phyloP scores from a whole-genome alignment of 2,329 filamentous ascomycete species.

The Geoglossum cookeanum region DNA sequence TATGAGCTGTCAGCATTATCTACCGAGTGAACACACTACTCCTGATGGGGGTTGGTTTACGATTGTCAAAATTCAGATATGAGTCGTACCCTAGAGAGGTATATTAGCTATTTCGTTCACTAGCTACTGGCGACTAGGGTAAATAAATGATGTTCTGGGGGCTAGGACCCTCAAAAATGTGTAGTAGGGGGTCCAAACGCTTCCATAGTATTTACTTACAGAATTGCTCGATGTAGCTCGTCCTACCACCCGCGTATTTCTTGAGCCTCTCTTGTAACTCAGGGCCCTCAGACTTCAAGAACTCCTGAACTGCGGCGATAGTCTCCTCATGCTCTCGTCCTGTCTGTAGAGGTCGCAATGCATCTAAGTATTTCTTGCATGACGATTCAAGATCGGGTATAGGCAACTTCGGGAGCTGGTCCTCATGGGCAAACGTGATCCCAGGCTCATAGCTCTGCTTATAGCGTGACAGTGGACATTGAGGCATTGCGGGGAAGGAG shows the following conservation, averaged over 20 bases:
- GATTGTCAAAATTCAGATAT: conserved; percentile 94
- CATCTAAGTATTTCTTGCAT: conserved; percentile 59
- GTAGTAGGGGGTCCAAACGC: neutral
- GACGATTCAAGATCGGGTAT: conserved; percentile 74
- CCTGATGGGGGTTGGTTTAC: conserved; percentile 16
- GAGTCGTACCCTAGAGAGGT: conserved; percentile 76
- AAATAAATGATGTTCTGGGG: neutral
- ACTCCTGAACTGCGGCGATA: conserved; percentile 60
- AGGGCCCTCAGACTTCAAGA: conserved; percentile 62
- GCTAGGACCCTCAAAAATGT: neutral
- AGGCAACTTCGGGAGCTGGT: conserved; percentile 74
- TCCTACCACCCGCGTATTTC: conserved; percentile 74
- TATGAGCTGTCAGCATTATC: neutral
- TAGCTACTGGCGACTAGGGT: neutral
- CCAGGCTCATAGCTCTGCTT: conserved; percentile 36
- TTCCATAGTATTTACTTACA: conserved; percentile 42
- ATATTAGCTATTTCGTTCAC: neutral
- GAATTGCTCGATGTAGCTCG: conserved; percentile 97
- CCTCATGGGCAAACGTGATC: conserved; percentile 77
- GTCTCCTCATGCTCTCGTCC: conserved; percentile 70
- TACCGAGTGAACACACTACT: neutral
- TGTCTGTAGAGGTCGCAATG: conserved; percentile 64
- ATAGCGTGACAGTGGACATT: neutral
- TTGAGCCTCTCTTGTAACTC: conserved; percentile 76
- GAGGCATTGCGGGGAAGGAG: neutral